These are phyloP conservation scores for Epichloe gansuensis DNA, from an alignment of 2,329 filamentous ascomycete genomes.

Conservation along the genomic window DNA sequence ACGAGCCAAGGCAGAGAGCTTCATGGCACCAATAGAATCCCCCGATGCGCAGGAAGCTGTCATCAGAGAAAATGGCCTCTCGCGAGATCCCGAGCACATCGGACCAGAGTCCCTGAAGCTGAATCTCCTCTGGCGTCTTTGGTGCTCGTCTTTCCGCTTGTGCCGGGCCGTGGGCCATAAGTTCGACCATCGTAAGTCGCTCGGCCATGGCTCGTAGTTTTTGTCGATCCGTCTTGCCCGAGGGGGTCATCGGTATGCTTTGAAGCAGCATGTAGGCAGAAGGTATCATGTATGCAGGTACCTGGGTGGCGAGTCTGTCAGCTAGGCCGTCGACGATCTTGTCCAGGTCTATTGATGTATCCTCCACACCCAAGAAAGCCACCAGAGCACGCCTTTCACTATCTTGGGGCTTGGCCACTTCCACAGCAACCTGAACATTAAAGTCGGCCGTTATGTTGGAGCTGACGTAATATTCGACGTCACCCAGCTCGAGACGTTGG, in stretches of 20 bases:
- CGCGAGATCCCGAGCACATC: constrained; percentile 3
- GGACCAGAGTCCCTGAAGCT: constrained; percentile 8
- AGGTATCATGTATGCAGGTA: constrained; percentile 9
- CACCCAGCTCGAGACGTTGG: constrained; percentile 9
- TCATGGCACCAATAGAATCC: constrained; percentile 14
- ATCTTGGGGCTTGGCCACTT: neutral
- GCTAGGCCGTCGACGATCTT: neutral
- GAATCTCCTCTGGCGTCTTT: neutral
- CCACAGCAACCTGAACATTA: neutral
- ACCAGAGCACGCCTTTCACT: neutral
- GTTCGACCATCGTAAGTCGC: constrained; percentile 4
- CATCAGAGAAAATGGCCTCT: constrained; percentile 3
- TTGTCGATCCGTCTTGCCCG: constrained; percentile 11
- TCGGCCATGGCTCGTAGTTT: constrained; percentile 5
- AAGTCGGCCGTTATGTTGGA: neutral
- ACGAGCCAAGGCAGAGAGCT: constrained; percentile 26
- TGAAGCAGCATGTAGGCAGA: constrained; percentile 6
- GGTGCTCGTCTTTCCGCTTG: neutral
- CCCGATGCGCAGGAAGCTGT: constrained; percentile 7
- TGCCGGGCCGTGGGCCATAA: neutral
- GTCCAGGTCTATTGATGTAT: neutral
- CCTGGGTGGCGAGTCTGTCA: neutral
- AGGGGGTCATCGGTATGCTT: constrained; percentile 8
- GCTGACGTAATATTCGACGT: constrained; percentile 2
- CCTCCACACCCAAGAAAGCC: neutral